Percentiles rank a stretch among this genome's conserved stretches.
Conservation (phyloP, 352 stramenopile genomes). For the Aphanomyces stellatus region DNA sequence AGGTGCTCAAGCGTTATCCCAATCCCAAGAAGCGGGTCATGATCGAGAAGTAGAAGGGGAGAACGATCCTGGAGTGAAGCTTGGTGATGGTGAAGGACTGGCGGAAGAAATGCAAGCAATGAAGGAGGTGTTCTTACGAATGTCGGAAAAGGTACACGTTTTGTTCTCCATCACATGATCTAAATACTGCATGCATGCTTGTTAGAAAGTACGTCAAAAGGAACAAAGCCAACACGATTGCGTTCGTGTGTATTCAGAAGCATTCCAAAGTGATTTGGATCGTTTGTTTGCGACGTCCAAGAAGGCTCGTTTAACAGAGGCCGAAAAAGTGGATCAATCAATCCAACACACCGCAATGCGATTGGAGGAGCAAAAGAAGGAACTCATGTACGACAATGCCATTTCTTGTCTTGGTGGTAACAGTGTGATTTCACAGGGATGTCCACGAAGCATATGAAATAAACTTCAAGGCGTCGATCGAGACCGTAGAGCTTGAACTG, state of each 20-base stretch:
- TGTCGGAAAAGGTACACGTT: constrained; percentile 25
- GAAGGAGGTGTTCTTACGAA: constrained; percentile 26
- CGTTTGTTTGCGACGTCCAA: constrained; percentile 15
- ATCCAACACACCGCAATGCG: background rate
- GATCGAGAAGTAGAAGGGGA: background rate
- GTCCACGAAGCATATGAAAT: constrained; percentile 8
- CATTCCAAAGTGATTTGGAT: constrained; percentile 23
- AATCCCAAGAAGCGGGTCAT: background rate
- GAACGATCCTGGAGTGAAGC: constrained; percentile 5
- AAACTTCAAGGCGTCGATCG: constrained; percentile 9
- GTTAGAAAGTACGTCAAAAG: constrained; percentile 26
- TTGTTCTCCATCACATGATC: background rate
- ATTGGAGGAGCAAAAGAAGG: constrained; percentile 2
- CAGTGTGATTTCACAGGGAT: background rate
- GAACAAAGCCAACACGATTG: constrained; percentile 23
- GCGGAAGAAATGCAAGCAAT: constrained; percentile 27
- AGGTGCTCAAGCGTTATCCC: background rate
- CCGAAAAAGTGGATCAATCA: background rate
- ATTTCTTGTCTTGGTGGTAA: background rate
- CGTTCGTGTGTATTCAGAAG: constrained; percentile 24
- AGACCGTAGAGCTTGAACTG: background rate
- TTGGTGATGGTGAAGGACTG: constrained; percentile 16
- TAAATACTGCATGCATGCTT: background rate
- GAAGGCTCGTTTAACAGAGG: constrained; percentile 1
- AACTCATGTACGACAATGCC: background rate